These are phyloP conservation scores for Candida tropicalis DNA, from an alignment of 1,139 yeast species.

Conservation along the genomic window DNA sequence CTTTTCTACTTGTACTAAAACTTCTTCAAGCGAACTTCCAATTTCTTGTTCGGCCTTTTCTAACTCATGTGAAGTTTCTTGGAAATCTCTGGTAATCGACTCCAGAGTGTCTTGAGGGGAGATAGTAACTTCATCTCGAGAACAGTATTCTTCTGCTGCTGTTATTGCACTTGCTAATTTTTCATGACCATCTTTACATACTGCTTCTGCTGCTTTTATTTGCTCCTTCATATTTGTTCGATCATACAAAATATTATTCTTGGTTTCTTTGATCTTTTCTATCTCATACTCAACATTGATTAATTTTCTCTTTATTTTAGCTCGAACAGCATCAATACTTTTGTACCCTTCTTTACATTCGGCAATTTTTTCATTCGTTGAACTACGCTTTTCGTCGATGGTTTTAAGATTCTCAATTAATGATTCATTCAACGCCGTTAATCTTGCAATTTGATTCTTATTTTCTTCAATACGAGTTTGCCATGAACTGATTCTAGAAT, in stretches of 20 bases:
- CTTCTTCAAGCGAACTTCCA: conserved; percentile 41
- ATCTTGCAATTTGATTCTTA: conserved; percentile 27
- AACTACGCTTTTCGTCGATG: conserved; percentile 6
- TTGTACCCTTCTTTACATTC: conserved; percentile 12
- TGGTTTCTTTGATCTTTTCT: conserved; percentile 10
- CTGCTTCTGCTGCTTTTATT: conserved; percentile 16
- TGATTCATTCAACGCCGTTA: conserved; percentile 31
- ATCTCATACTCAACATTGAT: conserved; percentile 18
- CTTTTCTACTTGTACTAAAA: conserved; percentile 33
- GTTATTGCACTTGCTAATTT: conserved; percentile 24
- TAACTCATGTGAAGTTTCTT: conserved; percentile 33
- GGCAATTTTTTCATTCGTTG: conserved; percentile 12
- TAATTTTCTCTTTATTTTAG: conserved; percentile 12
- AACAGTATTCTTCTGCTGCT: conserved; percentile 37
- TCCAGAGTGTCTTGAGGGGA: conserved; percentile 36
- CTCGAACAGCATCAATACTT: neutral
- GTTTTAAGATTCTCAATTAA: conserved; percentile 27
- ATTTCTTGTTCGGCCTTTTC: conserved; percentile 39
- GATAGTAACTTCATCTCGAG: conserved; percentile 31
- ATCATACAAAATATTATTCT: conserved; percentile 19
- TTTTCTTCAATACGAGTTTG: conserved; percentile 33
- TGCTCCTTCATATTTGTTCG: conserved; percentile 13
- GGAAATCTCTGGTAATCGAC: conserved; percentile 38
- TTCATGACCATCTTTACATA: conserved; percentile 20
- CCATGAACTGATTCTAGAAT: conserved; percentile 33